Conservation (phyloP, 805 yeast species). For the Candida koratica region DNA sequence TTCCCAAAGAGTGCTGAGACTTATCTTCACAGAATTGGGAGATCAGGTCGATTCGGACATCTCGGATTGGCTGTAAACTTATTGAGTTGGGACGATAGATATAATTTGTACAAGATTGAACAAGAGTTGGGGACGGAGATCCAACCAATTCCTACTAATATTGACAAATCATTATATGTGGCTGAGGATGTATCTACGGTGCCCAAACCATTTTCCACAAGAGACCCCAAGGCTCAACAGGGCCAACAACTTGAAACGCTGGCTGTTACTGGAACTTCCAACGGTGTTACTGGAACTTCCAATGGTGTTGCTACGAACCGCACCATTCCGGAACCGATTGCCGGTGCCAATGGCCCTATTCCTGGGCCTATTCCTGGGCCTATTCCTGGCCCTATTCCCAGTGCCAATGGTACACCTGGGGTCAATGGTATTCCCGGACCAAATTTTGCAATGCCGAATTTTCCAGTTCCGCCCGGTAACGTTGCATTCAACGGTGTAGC, state of each 20-base stretch:
- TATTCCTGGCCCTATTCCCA: too few species aligned
- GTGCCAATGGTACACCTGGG: background rate
- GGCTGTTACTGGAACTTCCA: too few species aligned
- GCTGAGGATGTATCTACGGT: slow-evolving; percentile 71
- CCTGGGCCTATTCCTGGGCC: too few species aligned
- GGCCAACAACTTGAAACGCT: slow-evolving; percentile 16
- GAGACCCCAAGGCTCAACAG: slow-evolving; percentile 50
- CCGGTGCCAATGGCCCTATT: background rate
- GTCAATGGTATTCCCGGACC: background rate
- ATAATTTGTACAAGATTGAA: slow-evolving; percentile 88
- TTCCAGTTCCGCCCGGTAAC: slow-evolving; percentile 9
- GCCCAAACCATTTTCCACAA: slow-evolving; percentile 86
- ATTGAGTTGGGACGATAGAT: slow-evolving; percentile 95
- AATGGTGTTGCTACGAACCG: slow-evolving; percentile 15
- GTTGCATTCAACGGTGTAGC: slow-evolving; percentile 11
- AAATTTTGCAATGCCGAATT: background rate
- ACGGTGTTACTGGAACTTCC: slow-evolving; percentile 5
- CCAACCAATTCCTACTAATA: slow-evolving; percentile 91
- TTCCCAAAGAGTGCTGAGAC: slow-evolving; percentile 98
- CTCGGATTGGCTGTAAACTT: slow-evolving; percentile 95
- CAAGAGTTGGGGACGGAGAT: slow-evolving; percentile 97
- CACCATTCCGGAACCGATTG: slow-evolving; percentile 3
- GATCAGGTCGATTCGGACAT: slow-evolving; percentile 98
- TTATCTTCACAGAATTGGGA: slow-evolving; percentile 95
- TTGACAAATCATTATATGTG: slow-evolving; percentile 85